phyloP scores from a whole-genome alignment of 2,329 filamentous ascomycete species.

The Lizonia empirigonia region DNA sequence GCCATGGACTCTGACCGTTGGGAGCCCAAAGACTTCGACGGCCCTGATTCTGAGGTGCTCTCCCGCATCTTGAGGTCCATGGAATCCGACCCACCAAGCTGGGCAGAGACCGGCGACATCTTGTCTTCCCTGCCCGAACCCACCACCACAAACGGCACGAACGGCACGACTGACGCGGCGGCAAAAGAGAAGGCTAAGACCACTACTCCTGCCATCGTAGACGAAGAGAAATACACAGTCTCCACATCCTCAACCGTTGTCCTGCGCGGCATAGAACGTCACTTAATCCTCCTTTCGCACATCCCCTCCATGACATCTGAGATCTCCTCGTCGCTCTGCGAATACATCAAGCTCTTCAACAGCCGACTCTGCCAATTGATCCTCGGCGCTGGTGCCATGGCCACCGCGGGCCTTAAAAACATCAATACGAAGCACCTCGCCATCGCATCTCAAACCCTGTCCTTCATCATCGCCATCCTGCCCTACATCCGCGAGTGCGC shows the following conservation, averaged over 20 bases:
- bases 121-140: conserved; percentile 29
- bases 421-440: conserved; percentile 91
- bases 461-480: conserved; percentile 84
- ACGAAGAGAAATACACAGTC: conserved; percentile 83
- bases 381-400: conserved; percentile 88
- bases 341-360: conserved; percentile 92
- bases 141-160: conserved; percentile 28
- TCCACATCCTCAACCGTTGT: conserved; percentile 83
- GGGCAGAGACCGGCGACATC: conserved; percentile 63
- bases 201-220: conserved; percentile 69
- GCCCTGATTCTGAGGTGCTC: conserved; percentile 65
- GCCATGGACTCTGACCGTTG: conserved; percentile 82
- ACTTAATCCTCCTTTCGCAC: conserved; percentile 79
- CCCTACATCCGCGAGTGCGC: conserved; percentile 92
- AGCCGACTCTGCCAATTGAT: conserved; percentile 96
- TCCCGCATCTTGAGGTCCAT: conserved; percentile 70
- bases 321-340: conserved; percentile 76
- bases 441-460: conserved; percentile 84
- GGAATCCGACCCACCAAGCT: conserved; percentile 70
- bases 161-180: conserved; percentile 40
- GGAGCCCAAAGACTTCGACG: conserved; percentile 76
- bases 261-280: conserved; percentile 78
- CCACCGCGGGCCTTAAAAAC: conserved; percentile 87
- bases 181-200: conserved; percentile 53
- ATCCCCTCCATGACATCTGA: conserved; percentile 91